Percentiles rank a stretch among this genome's conserved stretches.
Evolutionary conservation across 352 stramenopile genomes (phyloP).

Genomic region (Phytophthora constricta): DNA sequence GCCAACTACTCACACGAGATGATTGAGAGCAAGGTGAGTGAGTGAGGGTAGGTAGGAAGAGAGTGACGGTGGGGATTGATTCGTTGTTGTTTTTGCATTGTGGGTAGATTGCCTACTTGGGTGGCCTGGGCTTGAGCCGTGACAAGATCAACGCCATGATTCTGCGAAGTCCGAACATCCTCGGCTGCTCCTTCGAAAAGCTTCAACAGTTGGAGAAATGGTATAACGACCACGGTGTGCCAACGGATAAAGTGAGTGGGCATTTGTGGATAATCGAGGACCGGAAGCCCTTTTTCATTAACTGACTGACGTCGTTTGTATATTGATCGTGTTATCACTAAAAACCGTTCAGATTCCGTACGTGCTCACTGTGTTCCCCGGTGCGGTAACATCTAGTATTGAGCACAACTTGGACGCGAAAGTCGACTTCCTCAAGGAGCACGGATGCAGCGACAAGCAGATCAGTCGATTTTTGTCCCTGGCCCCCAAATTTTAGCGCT

Average conservation of each 20-base stretch:
- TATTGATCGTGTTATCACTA: neutral
- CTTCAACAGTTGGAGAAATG: slow-evolving; percentile 38
- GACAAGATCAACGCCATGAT: slow-evolving; percentile 42
- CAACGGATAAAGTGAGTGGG: slow-evolving; percentile 31
- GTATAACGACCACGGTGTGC: slow-evolving; percentile 49
- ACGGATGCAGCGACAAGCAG: slow-evolving; percentile 44
- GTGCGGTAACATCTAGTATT: slow-evolving; percentile 40
- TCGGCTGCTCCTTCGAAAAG: slow-evolving; percentile 42
- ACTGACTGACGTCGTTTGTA: neutral
- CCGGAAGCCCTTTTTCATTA: no score
- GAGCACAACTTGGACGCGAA: slow-evolving; percentile 54
- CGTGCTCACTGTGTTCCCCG: slow-evolving; percentile 58
- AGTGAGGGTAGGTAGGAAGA: neutral
- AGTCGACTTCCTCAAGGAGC: slow-evolving; percentile 37
- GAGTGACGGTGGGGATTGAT: neutral
- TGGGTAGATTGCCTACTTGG: slow-evolving; percentile 48
- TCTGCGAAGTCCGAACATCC: slow-evolving; percentile 46
- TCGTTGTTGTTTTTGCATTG: neutral
- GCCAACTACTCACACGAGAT: slow-evolving; percentile 33
- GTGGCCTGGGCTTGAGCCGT: slow-evolving; percentile 37
- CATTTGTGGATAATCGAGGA: neutral
- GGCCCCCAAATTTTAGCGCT: slow-evolving; percentile 50
- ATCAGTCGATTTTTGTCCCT: slow-evolving; percentile 50
- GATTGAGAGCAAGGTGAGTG: slow-evolving; percentile 51
- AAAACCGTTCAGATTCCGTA: slow-evolving; percentile 50